phyloP scores from a whole-genome alignment of 179 eudicot species.

The Vitellaria paradoxa region DNA sequence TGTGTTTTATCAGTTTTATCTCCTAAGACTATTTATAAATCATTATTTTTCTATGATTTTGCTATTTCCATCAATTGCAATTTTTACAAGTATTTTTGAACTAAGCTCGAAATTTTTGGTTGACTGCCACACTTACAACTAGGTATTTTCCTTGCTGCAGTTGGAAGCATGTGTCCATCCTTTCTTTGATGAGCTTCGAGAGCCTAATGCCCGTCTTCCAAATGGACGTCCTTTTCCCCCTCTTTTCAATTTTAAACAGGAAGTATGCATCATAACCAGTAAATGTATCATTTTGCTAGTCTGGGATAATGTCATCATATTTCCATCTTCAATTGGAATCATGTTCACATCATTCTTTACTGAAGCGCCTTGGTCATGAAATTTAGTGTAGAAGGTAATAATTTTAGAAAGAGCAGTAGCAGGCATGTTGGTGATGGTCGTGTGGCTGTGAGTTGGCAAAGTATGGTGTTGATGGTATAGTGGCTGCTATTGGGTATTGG shows the following conservation, averaged over 20 bases:
- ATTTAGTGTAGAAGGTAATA: no score
- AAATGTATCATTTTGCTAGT: neutral
- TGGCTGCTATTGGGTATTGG: no score
- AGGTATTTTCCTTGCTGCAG: constrained; percentile 23
- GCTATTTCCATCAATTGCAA: neutral
- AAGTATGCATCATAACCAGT: constrained; percentile 38
- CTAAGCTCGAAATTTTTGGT: neutral
- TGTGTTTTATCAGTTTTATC: neutral
- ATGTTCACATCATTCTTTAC: no score
- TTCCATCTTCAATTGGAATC: no score
- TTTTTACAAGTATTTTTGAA: neutral
- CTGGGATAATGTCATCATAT: neutral
- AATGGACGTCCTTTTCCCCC: constrained; percentile 63
- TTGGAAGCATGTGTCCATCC: constrained; percentile 65
- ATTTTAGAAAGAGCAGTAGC: no score
- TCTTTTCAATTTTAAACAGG: constrained; percentile 62
- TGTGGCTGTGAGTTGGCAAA: no score
- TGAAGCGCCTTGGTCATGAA: no score
- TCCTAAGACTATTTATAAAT: neutral
- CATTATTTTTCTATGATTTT: neutral
- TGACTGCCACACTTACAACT: neutral
- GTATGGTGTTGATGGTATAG: no score
- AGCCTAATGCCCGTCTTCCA: constrained; percentile 65
- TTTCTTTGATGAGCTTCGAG: constrained; percentile 67
- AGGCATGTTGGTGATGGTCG: no score